Evolutionary conservation across 768 basidiomycete genomes (phyloP).

Genomic region (Termitomyces sp.): DNA sequence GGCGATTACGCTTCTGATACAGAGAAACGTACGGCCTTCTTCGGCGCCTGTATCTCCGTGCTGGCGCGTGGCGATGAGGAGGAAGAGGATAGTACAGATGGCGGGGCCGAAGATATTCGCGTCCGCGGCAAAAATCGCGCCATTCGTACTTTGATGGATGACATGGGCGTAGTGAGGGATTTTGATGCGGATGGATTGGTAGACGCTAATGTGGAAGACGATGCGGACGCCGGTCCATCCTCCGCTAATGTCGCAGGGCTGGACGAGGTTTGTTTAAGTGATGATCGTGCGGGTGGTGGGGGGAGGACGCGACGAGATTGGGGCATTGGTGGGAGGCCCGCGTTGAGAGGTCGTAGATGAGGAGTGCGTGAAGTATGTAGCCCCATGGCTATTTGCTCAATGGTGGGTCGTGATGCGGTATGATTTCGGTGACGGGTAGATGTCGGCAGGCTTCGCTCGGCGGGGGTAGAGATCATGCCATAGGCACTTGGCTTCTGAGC

Average conservation of each 20-base stretch:
- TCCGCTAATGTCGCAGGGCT: conserved; percentile 34
- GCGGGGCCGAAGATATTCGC: conserved; percentile 38
- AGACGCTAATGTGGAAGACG: conserved; percentile 50
- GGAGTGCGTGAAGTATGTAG: conserved; percentile 76
- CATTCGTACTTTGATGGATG: conserved; percentile 43
- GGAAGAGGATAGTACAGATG: conserved; percentile 32
- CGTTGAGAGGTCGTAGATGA: conserved; percentile 50
- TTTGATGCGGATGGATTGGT: conserved; percentile 29
- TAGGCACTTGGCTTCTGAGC: conserved; percentile 17
- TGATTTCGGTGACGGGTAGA: conserved; percentile 38
- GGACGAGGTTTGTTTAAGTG: conserved; percentile 55
- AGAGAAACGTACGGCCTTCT: conserved; percentile 64
- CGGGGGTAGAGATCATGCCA: conserved; percentile 43
- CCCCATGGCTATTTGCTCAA: conserved; percentile 81
- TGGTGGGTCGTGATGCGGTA: conserved; percentile 51
- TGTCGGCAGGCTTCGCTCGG: conserved; percentile 31
- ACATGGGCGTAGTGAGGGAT: conserved; percentile 17
- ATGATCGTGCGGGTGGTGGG: conserved; percentile 62
- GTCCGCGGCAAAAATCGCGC: conserved; percentile 48
- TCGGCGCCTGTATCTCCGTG: conserved; percentile 35
- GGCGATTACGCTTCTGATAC: conserved; percentile 16
- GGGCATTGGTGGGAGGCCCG: conserved; percentile 28
- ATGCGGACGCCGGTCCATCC: conserved; percentile 42
- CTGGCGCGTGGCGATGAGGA: conserved; percentile 39
- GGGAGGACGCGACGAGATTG: conserved; percentile 36